phyloP scores from a whole-genome alignment of 2,329 filamentous ascomycete genomes.

The Amauroascus verrucosus region DNA sequence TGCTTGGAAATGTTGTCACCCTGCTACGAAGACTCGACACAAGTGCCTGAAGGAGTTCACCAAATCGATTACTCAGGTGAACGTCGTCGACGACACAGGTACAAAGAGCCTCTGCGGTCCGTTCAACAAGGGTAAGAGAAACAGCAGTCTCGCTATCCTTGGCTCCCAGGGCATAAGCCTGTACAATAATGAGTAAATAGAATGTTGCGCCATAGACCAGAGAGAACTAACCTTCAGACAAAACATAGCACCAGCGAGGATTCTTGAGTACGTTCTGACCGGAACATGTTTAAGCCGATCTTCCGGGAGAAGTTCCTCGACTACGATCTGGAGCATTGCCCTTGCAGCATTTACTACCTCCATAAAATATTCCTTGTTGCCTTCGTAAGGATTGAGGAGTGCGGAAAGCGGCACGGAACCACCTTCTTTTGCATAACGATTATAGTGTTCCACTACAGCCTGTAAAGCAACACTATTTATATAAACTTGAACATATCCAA shows the following conservation, averaged over 20 bases:
- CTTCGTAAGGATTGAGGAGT: constrained; percentile 20
- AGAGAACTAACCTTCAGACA: constrained; percentile 39
- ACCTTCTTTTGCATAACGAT: constrained; percentile 13
- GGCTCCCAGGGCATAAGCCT: constrained; percentile 47
- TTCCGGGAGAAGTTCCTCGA: constrained; percentile 43
- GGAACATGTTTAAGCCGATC: constrained; percentile 46
- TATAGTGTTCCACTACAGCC: constrained; percentile 41
- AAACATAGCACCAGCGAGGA: constrained; percentile 48
- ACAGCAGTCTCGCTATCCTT: constrained; percentile 45
- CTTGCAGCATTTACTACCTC: constrained; percentile 46
- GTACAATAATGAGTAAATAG: constrained; percentile 6
- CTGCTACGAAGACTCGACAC: constrained; percentile 16
- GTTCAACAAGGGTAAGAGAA: constrained; percentile 42
- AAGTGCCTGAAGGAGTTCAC: constrained; percentile 17
- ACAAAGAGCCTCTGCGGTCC: constrained; percentile 43
- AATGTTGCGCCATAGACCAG: background rate
- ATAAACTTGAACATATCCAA: constrained; percentile 38
- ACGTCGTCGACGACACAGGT: constrained; percentile 50
- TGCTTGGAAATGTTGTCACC: constrained; percentile 12
- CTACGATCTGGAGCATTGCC: constrained; percentile 43
- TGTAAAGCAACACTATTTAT: constrained; percentile 44
- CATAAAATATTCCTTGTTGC: constrained; percentile 45
- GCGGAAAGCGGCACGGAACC: constrained; percentile 14
- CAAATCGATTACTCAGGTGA: constrained; percentile 57
- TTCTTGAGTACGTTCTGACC: constrained; percentile 49